Evolutionary conservation across 2,329 filamentous ascomycete species (phyloP).

Genomic region (Sporothrix pallida): DNA sequence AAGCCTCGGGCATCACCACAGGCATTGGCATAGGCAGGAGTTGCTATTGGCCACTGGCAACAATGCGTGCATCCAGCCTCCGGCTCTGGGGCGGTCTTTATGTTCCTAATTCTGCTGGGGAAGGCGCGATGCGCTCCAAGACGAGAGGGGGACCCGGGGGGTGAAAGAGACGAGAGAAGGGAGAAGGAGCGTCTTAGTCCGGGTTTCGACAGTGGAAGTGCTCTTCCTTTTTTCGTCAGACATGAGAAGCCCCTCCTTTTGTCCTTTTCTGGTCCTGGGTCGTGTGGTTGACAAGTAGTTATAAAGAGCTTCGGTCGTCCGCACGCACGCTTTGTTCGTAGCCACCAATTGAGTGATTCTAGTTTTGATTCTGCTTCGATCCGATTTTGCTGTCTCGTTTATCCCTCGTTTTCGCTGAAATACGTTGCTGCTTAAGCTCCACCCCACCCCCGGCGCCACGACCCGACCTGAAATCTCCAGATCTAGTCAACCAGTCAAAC

Average conservation of each 20-base stretch:
- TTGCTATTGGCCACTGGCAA: conserved; percentile 24
- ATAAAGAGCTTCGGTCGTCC: conserved; percentile 31
- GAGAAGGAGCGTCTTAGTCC: conserved; percentile 26
- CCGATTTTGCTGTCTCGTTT: conserved; percentile 2
- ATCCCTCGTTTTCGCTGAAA: conserved; percentile 28
- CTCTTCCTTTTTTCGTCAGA: conserved; percentile 23
- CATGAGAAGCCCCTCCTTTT: conserved; percentile 27
- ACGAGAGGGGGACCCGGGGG: not conserved
- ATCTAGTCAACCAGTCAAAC: conserved; percentile 23
- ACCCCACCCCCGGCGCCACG: conserved; percentile 31
- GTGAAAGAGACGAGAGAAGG: not conserved
- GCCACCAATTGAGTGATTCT: conserved; percentile 9
- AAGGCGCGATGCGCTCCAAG: conserved; percentile 3
- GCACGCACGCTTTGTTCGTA: not conserved
- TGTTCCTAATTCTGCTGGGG: conserved; percentile 20
- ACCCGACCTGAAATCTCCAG: conserved; percentile 25
- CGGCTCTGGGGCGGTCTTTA: conserved; percentile 27
- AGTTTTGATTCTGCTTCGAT: not conserved
- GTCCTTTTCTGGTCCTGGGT: conserved; percentile 20
- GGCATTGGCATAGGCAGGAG: conserved; percentile 9
- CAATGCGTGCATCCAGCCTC: conserved; percentile 21
- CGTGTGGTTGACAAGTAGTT: conserved; percentile 8
- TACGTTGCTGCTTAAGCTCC: conserved; percentile 18
- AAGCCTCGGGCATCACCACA: conserved; percentile 34
- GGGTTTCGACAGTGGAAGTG: conserved; percentile 10